These are phyloP conservation scores for Phaeolepiota aurea DNA, from an alignment of 768 basidiomycete species.

Conservation along the genomic window DNA sequence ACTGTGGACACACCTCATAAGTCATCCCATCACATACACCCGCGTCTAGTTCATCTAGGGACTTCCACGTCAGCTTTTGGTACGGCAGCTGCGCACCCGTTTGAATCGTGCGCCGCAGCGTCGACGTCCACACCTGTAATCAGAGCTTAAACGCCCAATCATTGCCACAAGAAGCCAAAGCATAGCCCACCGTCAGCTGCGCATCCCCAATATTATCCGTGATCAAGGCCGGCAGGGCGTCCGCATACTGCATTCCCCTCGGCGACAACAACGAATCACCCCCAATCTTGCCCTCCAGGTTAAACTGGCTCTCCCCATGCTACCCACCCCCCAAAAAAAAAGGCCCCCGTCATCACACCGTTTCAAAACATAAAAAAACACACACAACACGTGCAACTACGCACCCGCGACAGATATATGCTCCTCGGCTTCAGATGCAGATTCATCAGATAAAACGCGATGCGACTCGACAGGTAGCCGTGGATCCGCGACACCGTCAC, in stretches of 20 bases:
- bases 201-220: constrained; percentile 87
- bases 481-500: constrained; percentile 83
- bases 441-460: constrained; percentile 98
- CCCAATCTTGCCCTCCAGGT: constrained; percentile 94
- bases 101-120: constrained; percentile 85
- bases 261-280: constrained; percentile 89
- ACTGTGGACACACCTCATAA: constrained; percentile 52
- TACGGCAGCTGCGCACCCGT: constrained; percentile 80
- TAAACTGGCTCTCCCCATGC: constrained; percentile 98
- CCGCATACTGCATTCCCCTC: constrained; percentile 79
- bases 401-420: constrained; percentile 91
- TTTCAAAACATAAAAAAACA: constrained; percentile 6
- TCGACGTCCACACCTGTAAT: constrained; percentile 91
- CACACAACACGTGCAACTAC: constrained; percentile 14
- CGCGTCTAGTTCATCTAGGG: constrained; percentile 94
- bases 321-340: too few species aligned
- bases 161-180: constrained; percentile 1
- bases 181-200: constrained; percentile 56
- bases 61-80: constrained; percentile 96
- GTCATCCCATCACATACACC: constrained; percentile 99
- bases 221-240: constrained; percentile 80
- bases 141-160: neutral
- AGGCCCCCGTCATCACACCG: too few species aligned
- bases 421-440: constrained; percentile 92
- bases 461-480: constrained; percentile 93